A percentile compares a stretch with the other conserved stretches of the same genome.
phyloP scores from a whole-genome alignment of 2,329 filamentous ascomycete genomes.

The Arthrobotrys conoides region DNA sequence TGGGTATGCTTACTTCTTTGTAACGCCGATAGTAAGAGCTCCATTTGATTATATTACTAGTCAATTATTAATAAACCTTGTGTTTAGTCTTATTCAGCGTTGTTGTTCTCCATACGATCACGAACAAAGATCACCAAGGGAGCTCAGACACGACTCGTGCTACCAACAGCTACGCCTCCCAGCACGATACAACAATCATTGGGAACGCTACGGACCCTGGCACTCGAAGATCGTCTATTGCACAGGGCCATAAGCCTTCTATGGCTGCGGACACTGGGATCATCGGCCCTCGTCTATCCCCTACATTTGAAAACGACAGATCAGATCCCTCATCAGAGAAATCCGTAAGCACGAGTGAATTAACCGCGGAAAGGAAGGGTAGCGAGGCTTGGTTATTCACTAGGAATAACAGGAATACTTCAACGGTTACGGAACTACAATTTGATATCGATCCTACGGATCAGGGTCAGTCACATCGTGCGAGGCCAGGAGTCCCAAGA shows the following conservation, averaged over 20 bases:
- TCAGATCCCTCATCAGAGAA: background rate
- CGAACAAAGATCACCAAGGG: slow-evolving; percentile 45
- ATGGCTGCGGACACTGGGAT: background rate
- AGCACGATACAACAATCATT: slow-evolving; percentile 4
- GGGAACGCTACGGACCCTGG: slow-evolving; percentile 2
- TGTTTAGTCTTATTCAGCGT: slow-evolving; percentile 49
- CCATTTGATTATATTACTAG: background rate
- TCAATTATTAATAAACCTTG: too few relatives aligned
- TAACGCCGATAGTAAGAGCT: slow-evolving; percentile 37
- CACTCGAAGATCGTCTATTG: slow-evolving; percentile 20
- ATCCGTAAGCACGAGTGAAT: background rate
- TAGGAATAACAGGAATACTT: background rate
- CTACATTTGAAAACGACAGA: background rate
- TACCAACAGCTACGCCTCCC: background rate
- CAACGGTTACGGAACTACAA: background rate
- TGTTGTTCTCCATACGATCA: slow-evolving; percentile 50
- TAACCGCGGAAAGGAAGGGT: background rate
- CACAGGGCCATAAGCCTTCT: background rate
- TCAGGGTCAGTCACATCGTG: background rate
- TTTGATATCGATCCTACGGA: background rate
- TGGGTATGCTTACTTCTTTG: slow-evolving; percentile 47
- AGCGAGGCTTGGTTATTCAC: slow-evolving; percentile 2
- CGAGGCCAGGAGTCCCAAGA: background rate
- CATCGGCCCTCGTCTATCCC: background rate
- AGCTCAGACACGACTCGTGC: background rate